Percentiles rank a stretch among this genome's conserved stretches.
phyloP scores from a whole-genome alignment of 805 yeast species.

The Priceomyces fermenticarens region DNA sequence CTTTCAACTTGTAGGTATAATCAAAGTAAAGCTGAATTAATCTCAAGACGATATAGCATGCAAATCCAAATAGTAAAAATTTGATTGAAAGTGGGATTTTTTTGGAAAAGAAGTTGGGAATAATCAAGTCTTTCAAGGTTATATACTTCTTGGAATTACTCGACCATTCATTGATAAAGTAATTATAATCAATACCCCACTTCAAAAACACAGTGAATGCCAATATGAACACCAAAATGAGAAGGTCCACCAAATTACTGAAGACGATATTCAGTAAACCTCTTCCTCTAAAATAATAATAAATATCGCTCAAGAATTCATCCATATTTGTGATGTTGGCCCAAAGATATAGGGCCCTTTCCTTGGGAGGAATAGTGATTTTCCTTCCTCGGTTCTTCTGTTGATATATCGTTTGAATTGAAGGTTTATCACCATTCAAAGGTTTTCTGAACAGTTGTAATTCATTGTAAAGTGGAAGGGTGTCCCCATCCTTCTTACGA shows the following conservation, averaged over 20 bases:
- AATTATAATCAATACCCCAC: slow-evolving; percentile 69
- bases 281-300: slow-evolving; percentile 78
- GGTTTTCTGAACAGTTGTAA: slow-evolving; percentile 9
- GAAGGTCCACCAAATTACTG: slow-evolving; percentile 60
- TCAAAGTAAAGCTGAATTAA: slow-evolving; percentile 57
- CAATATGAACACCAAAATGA: slow-evolving; percentile 76
- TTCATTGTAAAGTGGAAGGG: slow-evolving; percentile 15
- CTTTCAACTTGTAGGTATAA: slow-evolving; percentile 58
- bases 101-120: slow-evolving; percentile 44
- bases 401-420: slow-evolving; percentile 11
- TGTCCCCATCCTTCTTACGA: slow-evolving; percentile 3
- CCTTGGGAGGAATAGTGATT: slow-evolving; percentile 45
- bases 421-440: slow-evolving; percentile 7
- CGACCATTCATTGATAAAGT: slow-evolving; percentile 25
- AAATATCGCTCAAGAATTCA: slow-evolving; percentile 76
- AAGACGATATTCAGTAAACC: slow-evolving; percentile 80
- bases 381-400: slow-evolving; percentile 9
- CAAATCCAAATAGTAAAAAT: slow-evolving; percentile 60
- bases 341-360: slow-evolving; percentile 92
- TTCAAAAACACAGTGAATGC: slow-evolving; percentile 74
- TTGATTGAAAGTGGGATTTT: slow-evolving; percentile 47
- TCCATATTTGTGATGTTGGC: slow-evolving; percentile 93
- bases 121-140: slow-evolving; percentile 32
- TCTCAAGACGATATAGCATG: slow-evolving; percentile 50
- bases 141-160: slow-evolving; percentile 14